Evolutionary conservation across 164 flowering plant species (phyloP).

Genomic region (Liquidambar formosana): DNA sequence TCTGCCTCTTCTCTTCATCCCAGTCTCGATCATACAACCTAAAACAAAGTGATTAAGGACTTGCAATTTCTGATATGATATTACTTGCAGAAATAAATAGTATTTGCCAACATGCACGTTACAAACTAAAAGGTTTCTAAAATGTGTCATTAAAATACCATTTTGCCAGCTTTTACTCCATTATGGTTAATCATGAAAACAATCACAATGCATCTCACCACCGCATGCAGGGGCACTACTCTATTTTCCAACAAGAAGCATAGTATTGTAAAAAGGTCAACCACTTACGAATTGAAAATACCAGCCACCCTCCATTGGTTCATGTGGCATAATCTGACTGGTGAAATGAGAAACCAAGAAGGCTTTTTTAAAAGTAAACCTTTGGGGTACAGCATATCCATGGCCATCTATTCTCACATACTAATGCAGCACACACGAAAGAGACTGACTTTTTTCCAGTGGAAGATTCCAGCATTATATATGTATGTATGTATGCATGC

Average conservation of each 20-base stretch:
- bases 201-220: too few species aligned
- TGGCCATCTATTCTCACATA: too few species aligned
- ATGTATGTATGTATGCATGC: too few species aligned
- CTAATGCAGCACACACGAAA: too few species aligned
- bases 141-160: too few species aligned
- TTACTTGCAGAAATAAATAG: not conserved
- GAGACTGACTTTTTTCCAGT: too few species aligned
- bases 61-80: not conserved
- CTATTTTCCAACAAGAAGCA: not conserved
- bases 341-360: not conserved
- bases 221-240: not conserved
- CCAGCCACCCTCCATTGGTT: not conserved
- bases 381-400: too few species aligned
- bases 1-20: slow-evolving; percentile 95
- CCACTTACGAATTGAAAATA: not conserved
- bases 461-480: too few species aligned
- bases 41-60: slow-evolving; percentile 43
- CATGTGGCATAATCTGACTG: not conserved
- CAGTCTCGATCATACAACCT: slow-evolving; percentile 92
- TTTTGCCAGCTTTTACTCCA: too few species aligned
- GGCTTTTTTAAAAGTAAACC: not conserved
- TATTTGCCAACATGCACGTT: not conserved
- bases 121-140: not conserved
- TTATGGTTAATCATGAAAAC: too few species aligned
- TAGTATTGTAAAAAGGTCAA: too few species aligned